These are phyloP conservation scores for Cucurbitaria berberidis DNA, from an alignment of 2,329 filamentous ascomycete species.

Conservation along the genomic window DNA sequence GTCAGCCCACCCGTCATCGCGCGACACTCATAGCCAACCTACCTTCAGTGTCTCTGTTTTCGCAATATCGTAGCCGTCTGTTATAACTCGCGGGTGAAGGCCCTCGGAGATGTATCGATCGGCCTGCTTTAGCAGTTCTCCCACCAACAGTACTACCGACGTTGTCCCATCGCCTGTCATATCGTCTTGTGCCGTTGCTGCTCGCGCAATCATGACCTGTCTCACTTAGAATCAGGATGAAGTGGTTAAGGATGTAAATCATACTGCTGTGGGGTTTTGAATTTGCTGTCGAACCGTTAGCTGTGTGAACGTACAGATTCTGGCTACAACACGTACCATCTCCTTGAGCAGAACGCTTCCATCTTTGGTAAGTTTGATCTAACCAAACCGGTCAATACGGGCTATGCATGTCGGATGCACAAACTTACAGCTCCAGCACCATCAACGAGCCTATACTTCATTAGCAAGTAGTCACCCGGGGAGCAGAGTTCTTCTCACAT, in stretches of 20 bases:
- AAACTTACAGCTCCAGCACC: conserved; percentile 63
- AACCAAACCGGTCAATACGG: conserved; percentile 29
- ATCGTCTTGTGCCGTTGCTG: conserved; percentile 96
- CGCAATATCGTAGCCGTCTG: conserved; percentile 95
- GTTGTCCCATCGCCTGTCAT: conserved; percentile 98
- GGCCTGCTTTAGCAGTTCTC: conserved; percentile 96
- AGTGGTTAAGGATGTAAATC: conserved; percentile 11
- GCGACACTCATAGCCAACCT: conserved; percentile 2
- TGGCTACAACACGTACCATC: conserved; percentile 57
- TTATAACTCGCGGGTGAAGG: conserved; percentile 95
- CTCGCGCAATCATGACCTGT: conserved; percentile 73
- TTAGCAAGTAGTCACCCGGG: conserved; percentile 51
- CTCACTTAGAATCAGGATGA: conserved; percentile 11
- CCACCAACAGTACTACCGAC: conserved; percentile 91
- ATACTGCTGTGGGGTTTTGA: conserved; percentile 94
- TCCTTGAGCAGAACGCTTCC: conserved; percentile 82
- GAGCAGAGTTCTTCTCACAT: conserved; percentile 71
- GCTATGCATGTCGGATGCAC: background rate
- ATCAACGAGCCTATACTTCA: conserved; percentile 61
- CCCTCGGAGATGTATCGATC: conserved; percentile 95
- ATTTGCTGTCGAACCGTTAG: conserved; percentile 68
- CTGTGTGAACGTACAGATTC: background rate
- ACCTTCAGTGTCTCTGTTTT: conserved; percentile 92
- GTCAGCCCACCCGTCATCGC: conserved; percentile 8
- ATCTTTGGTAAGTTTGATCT: conserved; percentile 99